Base-by-base conservation (phyloP, 345 rosid species). In the Hibiscus trionum region DNA sequence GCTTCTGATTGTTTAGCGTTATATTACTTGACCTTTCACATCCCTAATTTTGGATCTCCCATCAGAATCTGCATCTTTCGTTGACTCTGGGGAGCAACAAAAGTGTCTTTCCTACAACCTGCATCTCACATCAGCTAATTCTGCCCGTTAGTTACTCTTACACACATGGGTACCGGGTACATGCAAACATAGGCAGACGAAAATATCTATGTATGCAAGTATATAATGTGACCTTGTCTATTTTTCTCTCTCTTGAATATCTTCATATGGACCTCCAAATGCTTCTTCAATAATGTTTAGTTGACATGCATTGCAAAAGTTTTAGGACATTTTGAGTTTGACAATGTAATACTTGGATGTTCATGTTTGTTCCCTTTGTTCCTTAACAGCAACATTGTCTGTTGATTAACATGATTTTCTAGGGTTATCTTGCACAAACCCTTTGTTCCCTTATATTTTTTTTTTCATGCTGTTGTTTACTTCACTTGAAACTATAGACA, bases 381-480 rank as follows among this genome's bases (percentile, higher is more conserved):
- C 24, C 57, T 49, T 49, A 15, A 26, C 21, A 67, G 50, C 10
- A 17, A 27, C 19, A 16, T 47, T 67, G 3, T 67, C 5, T 27
- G 37, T 39, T 60, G 57, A 46, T 44, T 71, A 60, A 27, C 63
- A 10, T 44, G 57, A 17, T 61, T 19, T 69, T 82, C 11, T 82
- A 90, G 97, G 94, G 96, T 70, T 91, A 91, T 80, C 94, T 93
- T 72, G 86, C 93, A 0, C 97, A 93, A 83, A 94, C 90, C 15
- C 29, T 56, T 21, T 53, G 58, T 53, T 53, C 58, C 58, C 24
- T 53, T 16, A 53, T 53, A 5, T 21, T 21, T 53, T 7, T 53
- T 50, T 42, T 39, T 66, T 4, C 7, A 26, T 66, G 47, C 6
- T 14, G 14, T 24, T 47, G 39, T 71, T 71, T 69, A 10, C 33